Conservation (phyloP, 768 basidiomycete species). For the Amanita brunnescens region DNA sequence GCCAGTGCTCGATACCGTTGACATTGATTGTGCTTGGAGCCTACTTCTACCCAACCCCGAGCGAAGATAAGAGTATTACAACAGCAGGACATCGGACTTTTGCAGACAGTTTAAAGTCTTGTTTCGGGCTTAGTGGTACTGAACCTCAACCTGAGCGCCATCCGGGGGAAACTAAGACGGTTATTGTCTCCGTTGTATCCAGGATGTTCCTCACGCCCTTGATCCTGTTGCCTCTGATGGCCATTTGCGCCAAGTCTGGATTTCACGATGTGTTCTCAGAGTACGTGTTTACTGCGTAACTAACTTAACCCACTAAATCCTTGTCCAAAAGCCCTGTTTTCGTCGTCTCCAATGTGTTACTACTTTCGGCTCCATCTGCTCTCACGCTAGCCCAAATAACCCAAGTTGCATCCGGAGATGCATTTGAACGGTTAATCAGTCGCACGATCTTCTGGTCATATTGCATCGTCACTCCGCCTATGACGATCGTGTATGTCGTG, state of each 20-base stretch:
- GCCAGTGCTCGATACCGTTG: conserved; percentile 8
- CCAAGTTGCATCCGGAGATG: conserved; percentile 69
- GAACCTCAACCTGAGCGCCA: conserved; percentile 12
- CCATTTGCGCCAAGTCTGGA: conserved; percentile 48
- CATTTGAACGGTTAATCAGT: conserved; percentile 86
- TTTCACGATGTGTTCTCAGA: conserved; percentile 63
- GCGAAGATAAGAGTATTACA: not conserved
- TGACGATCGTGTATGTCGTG: conserved; percentile 75
- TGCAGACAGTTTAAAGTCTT: not conserved
- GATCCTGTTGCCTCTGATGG: conserved; percentile 70
- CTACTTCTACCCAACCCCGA: conserved; percentile 4
- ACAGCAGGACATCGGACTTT: not conserved
- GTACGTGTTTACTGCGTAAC: conserved; percentile 34
- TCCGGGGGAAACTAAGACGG: conserved; percentile 73
- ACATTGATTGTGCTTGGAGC: conserved; percentile 7
- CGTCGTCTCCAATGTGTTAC: conserved; percentile 73
- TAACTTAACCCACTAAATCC: conserved; percentile 7
- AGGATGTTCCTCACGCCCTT: conserved; percentile 85
- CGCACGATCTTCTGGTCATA: conserved; percentile 93
- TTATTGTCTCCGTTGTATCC: conserved; percentile 72
- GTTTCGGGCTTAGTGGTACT: not conserved
- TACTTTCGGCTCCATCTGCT: conserved; percentile 80
- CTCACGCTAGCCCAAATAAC: conserved; percentile 58
- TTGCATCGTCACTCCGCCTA: conserved; percentile 78
- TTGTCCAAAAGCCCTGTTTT: conserved; percentile 62